Base-by-base conservation (phyloP, 2,329 filamentous ascomycete genomes). In the Ophiostoma triangulosporum region DNA sequence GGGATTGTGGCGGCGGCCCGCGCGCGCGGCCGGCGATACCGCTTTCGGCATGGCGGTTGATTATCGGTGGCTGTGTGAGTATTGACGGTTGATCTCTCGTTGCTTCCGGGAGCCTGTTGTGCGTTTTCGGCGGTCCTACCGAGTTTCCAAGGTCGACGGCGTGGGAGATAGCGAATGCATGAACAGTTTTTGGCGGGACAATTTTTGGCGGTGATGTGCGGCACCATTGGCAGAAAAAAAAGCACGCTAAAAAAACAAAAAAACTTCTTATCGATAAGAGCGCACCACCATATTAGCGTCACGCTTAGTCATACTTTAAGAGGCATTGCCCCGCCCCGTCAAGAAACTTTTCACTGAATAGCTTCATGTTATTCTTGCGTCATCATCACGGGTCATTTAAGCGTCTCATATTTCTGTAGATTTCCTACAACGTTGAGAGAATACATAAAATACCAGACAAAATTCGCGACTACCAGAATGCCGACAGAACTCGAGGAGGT, bases 1-100 rank as follows among this genome's bases (percentile, higher is more conserved):
- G 38, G 91, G 90, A 61, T 94, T 94, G 70, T 96, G 91, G 59
- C 87, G 82, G 63, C 84, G 81, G 57, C 74, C 74, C 60, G 74
- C 74, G 65, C 75, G 80, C 60, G 66, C 70, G 55, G 73, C 74
- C 60, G 79, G 74, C 54, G 78, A 77, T 27, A 74, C 78, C 49
- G 84, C 81, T 73, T 95, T 95, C 35, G 89, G 88, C 90, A 95
- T 95, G 17, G 15, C 38, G 17, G 36, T 15, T 9, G 24, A 8
- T 7, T 43, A 6, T 22, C 14, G 14, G 35, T 15, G 11, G 40
- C 14, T 45, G 7, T 45, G 24, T 11, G 40, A 31, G 22, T n/a
- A 14, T 17, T 20, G 9, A 12, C 17, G 15, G 20, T 43, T 20
- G 9, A 2, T 24, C n/a, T n/a, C n/a, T n/a, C n/a, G 24, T 22